These are phyloP conservation scores for Hemisphaericaspora xylanilytica DNA, from an alignment of 1,139 yeast genomes.

Conservation along the genomic window DNA sequence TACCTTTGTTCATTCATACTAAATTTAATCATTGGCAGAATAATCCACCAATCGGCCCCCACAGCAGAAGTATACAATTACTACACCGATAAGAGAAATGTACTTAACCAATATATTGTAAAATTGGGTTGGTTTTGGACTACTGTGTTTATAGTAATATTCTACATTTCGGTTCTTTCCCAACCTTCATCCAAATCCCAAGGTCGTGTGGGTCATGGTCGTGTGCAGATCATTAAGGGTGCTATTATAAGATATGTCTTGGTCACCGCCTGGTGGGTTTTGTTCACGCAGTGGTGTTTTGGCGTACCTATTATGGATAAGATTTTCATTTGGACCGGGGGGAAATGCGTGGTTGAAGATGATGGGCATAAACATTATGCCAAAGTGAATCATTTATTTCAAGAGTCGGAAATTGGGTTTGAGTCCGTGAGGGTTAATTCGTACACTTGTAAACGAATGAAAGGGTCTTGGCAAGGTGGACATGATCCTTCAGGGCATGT, in stretches of 20 bases:
- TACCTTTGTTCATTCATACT: slow-evolving; percentile 30
- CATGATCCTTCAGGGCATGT: slow-evolving; percentile 97
- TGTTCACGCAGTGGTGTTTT: slow-evolving; percentile 87
- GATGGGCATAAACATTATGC: neutral
- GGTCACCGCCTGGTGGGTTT: slow-evolving; percentile 75
- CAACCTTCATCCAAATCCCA: neutral
- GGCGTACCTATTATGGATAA: slow-evolving; percentile 90
- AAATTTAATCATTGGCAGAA: slow-evolving; percentile 32
- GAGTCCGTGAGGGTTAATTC: slow-evolving; percentile 34
- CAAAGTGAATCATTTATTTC: slow-evolving; percentile 4
- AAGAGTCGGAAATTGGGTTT: slow-evolving; percentile 8
- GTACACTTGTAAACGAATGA: slow-evolving; percentile 54
- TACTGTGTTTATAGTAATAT: slow-evolving; percentile 33
- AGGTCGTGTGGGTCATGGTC: no score
- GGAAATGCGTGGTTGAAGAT: slow-evolving; percentile 51
- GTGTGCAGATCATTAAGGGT: slow-evolving; percentile 9
- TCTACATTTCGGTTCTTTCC: slow-evolving; percentile 22
- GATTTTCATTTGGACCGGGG: slow-evolving; percentile 79
- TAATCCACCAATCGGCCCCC: slow-evolving; percentile 34
- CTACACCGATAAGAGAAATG: slow-evolving; percentile 61
- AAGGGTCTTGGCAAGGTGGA: slow-evolving; percentile 86
- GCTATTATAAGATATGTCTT: slow-evolving; percentile 41
- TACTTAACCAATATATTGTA: slow-evolving; percentile 72
- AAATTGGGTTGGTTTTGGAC: slow-evolving; percentile 97
- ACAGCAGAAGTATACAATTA: slow-evolving; percentile 46